Evolutionary conservation across 441 rosid genomes (phyloP).

Genomic region (Omphalea diandra): DNA sequence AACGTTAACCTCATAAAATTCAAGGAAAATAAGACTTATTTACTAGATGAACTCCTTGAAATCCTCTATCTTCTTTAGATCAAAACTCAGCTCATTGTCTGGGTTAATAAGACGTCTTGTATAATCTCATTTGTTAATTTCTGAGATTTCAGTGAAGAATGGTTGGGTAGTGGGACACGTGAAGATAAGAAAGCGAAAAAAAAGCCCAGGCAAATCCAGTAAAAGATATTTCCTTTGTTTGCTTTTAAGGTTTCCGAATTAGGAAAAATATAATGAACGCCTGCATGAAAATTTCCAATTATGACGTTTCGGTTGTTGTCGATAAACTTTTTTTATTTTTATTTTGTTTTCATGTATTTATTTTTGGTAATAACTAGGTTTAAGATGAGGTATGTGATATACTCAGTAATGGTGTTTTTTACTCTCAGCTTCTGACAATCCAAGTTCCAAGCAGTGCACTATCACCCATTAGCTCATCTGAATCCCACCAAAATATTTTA

Average conservation of each 20-base stretch:
- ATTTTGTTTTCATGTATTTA: not conserved
- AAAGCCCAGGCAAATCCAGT: not conserved
- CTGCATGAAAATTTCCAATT: not conserved
- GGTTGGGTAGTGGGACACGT: no score
- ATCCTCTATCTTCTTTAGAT: no score
- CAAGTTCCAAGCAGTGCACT: not conserved
- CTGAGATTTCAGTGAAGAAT: no score
- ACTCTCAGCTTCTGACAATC: not conserved
- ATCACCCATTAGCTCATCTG: not conserved
- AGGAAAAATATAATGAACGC: slow-evolving; percentile 19
- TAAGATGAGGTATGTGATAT: not conserved
- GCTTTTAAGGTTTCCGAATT: slow-evolving; percentile 37
- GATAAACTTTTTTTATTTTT: not conserved
- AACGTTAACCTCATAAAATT: no score
- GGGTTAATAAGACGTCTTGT: no score
- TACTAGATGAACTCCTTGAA: no score
- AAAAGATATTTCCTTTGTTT: not conserved
- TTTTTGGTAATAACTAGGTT: not conserved
- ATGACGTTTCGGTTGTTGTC: not conserved
- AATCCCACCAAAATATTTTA: not conserved
- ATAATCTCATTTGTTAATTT: no score
- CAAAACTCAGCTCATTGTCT: no score
- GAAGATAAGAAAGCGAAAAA: not conserved
- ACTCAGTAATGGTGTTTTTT: not conserved
- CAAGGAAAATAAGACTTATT: no score